Evolutionary conservation across 2,329 filamentous ascomycete species (phyloP).

Genomic region (Cladophialophora immunda): DNA sequence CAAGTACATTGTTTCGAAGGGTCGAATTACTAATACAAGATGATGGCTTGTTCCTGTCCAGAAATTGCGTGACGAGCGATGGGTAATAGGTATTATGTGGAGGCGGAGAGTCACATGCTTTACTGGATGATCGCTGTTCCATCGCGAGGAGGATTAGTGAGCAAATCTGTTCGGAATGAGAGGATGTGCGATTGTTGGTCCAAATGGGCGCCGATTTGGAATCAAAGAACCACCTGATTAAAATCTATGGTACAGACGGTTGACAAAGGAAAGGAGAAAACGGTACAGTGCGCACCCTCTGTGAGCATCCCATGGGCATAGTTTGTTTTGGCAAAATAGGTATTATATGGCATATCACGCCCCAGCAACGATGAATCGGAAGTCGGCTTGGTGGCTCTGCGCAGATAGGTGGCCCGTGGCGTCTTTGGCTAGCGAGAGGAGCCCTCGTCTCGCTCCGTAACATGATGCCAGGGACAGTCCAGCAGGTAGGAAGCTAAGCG

Average conservation of each 20-base stretch:
- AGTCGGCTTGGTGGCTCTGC: too few species aligned
- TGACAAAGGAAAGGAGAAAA: neutral
- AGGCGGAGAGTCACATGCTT: neutral
- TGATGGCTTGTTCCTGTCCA: neutral
- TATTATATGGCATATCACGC: too few species aligned
- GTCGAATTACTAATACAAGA: neutral
- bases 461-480: too few species aligned
- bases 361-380: too few species aligned
- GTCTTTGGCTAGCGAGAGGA: too few species aligned
- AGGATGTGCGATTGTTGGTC: neutral
- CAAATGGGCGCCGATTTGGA: neutral
- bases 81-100: neutral
- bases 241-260: neutral
- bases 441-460: too few species aligned
- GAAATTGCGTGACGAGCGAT: neutral
- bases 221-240: neutral
- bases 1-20: neutral
- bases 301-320: too few species aligned
- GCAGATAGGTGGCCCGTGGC: too few species aligned
- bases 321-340: too few species aligned
- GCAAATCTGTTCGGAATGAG: neutral
- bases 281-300: too few species aligned
- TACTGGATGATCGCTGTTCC: neutral
- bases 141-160: neutral
- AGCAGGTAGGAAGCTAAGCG: too few species aligned